Percentiles rank a stretch among this genome's conserved stretches.
These are phyloP conservation scores for Populus hybrid DNA, from an alignment of 441 rosid genomes.

Conservation along the genomic window DNA sequence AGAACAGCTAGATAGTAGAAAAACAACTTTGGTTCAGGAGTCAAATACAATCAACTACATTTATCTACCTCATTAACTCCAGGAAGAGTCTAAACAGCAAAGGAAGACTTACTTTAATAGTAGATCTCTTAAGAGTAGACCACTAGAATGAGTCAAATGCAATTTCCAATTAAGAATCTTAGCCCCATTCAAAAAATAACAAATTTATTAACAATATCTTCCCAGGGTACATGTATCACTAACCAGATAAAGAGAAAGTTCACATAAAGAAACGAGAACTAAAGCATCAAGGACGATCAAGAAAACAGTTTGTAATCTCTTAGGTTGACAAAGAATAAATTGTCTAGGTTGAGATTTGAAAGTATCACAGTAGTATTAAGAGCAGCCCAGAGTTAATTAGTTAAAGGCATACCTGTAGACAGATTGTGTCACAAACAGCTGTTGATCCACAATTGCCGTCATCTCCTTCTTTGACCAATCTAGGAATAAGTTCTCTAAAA, in stretches of 20 bases:
- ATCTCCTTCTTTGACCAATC: conserved; percentile 73
- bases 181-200: neutral
- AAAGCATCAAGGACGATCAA: neutral
- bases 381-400: neutral
- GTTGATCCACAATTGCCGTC: conserved; percentile 92
- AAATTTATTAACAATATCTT: no score
- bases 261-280: neutral
- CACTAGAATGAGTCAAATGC: neutral
- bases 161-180: neutral
- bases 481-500: conserved; percentile 75
- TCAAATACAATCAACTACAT: neutral
- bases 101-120: neutral
- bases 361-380: neutral
- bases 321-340: neutral
- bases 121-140: no score
- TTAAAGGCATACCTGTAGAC: conserved; percentile 62
- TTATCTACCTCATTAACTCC: neutral
- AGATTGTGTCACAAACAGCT: conserved; percentile 85
- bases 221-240: neutral
- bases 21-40: conserved; percentile 6
- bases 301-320: neutral
- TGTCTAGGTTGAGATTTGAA: neutral
- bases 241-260: neutral
- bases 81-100: neutral
- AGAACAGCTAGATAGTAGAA: neutral